phyloP scores from a whole-genome alignment of 2,329 filamentous ascomycete species.

The Xylaria sp. region DNA sequence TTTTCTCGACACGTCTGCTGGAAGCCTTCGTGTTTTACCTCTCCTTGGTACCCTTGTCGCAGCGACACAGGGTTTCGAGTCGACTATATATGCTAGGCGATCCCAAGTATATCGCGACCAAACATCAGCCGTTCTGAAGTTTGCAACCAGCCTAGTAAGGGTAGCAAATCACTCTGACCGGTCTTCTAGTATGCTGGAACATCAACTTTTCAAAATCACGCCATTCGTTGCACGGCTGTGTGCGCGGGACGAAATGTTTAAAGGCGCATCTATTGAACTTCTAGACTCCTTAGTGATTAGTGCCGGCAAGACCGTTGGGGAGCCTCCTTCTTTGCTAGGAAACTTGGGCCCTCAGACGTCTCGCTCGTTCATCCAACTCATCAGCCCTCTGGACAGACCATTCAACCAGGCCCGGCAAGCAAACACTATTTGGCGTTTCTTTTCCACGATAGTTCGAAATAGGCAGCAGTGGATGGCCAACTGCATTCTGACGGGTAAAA shows the following conservation, averaged over 20 bases:
- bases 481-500: constrained; percentile 87
- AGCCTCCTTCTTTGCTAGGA: constrained; percentile 93
- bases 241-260: constrained; percentile 73
- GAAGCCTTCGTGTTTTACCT: constrained; percentile 79
- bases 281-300: constrained; percentile 78
- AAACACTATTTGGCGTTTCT: constrained; percentile 81
- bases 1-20: constrained; percentile 76
- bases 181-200: constrained; percentile 74
- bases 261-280: constrained; percentile 72
- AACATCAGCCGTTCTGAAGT: constrained; percentile 69
- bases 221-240: constrained; percentile 81
- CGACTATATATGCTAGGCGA: constrained; percentile 69
- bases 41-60: constrained; percentile 76
- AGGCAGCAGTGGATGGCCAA: constrained; percentile 97
- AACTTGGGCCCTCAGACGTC: constrained; percentile 85
- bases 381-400: constrained; percentile 81
- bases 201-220: constrained; percentile 82
- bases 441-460: constrained; percentile 86
- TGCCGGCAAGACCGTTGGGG: constrained; percentile 71
- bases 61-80: constrained; percentile 66
- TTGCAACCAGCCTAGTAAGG: constrained; percentile 76
- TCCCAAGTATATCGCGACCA: constrained; percentile 68
- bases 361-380: constrained; percentile 81
- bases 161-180: constrained; percentile 72
- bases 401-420: constrained; percentile 73